Conservation (phyloP, 257 asterid species). For the Ilex asprella region DNA sequence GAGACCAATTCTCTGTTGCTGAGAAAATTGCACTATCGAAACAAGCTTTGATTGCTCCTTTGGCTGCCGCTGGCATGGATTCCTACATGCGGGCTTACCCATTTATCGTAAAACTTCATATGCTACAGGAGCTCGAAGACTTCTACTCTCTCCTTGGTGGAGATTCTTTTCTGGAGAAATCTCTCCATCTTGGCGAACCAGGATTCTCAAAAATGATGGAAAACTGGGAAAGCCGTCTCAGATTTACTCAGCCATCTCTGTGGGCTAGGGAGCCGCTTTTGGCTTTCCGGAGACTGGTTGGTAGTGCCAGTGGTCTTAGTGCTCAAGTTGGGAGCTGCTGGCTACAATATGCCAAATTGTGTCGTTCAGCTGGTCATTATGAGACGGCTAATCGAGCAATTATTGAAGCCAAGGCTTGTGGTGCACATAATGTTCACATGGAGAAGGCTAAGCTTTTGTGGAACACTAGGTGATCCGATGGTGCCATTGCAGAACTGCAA, state of each 20-base stretch:
- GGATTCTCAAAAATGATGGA: conserved; percentile 54
- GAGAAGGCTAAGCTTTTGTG: conserved; percentile 98
- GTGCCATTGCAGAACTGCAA: conserved; percentile 96
- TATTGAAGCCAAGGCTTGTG: conserved; percentile 78
- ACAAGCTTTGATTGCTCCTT: conserved; percentile 96
- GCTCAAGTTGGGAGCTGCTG: conserved; percentile 85
- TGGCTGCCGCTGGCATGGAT: conserved; percentile 99
- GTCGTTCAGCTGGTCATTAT: conserved; percentile 96
- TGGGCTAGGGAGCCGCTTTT: conserved; percentile 99
- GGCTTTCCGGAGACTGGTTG: conserved; percentile 90
- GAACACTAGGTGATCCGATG: conserved; percentile 91
- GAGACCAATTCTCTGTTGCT: conserved; percentile 64
- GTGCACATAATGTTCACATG: conserved; percentile 81
- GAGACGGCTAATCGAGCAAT: conserved; percentile 96
- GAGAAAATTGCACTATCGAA: conserved; percentile 77
- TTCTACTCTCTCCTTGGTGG: conserved; percentile 73
- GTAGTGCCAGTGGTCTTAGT: conserved; percentile 67
- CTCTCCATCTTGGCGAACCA: conserved; percentile 50
- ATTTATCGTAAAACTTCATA: conserved; percentile 88
- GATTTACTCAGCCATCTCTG: conserved; percentile 86
- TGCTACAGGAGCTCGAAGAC: conserved; percentile 94
- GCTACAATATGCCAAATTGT: conserved; percentile 92
- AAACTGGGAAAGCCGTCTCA: conserved; percentile 90
- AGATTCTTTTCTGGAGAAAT: conserved; percentile 64
- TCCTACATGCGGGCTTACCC: conserved; percentile 97